Percentiles rank a stretch among this genome's conserved stretches.
Conservation (phyloP, 345 rosid species). For the Psidium guajava region DNA sequence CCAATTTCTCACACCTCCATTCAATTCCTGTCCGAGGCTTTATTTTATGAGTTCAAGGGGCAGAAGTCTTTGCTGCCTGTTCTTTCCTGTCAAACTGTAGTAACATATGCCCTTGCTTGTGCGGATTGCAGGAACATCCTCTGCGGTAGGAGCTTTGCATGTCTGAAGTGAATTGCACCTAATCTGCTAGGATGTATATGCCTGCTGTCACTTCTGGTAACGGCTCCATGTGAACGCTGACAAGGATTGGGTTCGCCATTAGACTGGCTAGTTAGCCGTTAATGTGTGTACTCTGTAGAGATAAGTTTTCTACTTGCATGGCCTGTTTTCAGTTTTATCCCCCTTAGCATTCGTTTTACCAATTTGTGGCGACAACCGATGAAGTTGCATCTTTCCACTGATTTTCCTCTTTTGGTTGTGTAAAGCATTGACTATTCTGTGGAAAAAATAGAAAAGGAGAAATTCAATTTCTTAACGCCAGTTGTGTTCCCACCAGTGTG, state of each 20-base stretch:
- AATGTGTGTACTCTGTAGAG: not conserved
- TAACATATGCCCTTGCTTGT: not conserved
- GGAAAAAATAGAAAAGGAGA: not conserved
- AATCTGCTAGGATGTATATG: not conserved
- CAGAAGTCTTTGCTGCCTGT: not conserved
- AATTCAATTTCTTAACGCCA: not conserved
- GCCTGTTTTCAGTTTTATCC: not conserved
- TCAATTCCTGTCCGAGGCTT: not conserved
- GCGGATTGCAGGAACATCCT: slow-evolving; percentile 25
- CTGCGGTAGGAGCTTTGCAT: slow-evolving; percentile 25
- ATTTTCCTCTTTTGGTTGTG: not conserved
- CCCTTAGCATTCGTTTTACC: not conserved
- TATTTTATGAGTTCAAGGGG: not conserved
- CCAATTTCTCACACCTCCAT: not conserved
- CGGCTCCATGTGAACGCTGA: not conserved
- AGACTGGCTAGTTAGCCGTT: not conserved
- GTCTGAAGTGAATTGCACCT: slow-evolving; percentile 7
- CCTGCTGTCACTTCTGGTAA: not conserved
- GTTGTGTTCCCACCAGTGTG: not conserved
- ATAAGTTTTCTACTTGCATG: not conserved
- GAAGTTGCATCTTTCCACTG: not conserved
- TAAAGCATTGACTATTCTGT: not conserved
- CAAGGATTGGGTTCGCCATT: not conserved
- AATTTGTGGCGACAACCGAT: not conserved
- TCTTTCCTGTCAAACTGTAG: not conserved